Evolutionary conservation across 208 protist species (phyloP), one percentile per base, ranked within the genome.

Genomic region (Trypanosomatidae sp.): DNA sequence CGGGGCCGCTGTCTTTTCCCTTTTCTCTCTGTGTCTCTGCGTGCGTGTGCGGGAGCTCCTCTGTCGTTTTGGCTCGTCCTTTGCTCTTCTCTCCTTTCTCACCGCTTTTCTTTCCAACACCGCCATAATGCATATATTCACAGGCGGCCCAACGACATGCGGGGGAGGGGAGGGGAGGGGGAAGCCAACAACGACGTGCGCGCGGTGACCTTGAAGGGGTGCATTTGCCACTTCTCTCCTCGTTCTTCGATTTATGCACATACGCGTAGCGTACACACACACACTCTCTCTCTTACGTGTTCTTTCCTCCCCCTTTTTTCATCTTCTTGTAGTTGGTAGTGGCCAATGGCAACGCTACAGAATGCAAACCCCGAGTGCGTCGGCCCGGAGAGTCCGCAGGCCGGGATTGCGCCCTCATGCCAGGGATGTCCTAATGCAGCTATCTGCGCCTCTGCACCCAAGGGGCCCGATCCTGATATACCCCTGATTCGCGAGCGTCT

Each of bases 391-490:
- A 98, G 90, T 43, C 93, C 89, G 56, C 69, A 89, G 49, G 98
- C 98, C 15, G 99, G 99, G 49, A 97, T 99, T 74, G 91, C 97
- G 41, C 80, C 87, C 7, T 91, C 92, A 22, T 99, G 99, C 86
- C 93, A 89, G 66, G 99, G 99, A 12, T 99, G 99, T 79, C 99
- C 99, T 39, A 99, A 99, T 85, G 97, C 99, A 30, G 76, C 79
- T 30, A 90, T 98, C 62, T 99, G 99, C 84, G 93, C 98, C n/a
- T 88, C 91, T 41, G 86, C 87, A 15, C 94, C 95, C 28, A 98
- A 98, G 72, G 94, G 92, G 17, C 91, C 93, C 1, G 98, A 99
- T 75, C 96, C 97, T 7, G 96, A 98, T 79, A 74, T 98, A 52
- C 82, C 90, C 22, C 62, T 95, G 55, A 98, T 98, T 62, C 79